Base-by-base conservation (phyloP, 1,284 basidiomycete species). In the Rhodotorula sp. region DNA sequence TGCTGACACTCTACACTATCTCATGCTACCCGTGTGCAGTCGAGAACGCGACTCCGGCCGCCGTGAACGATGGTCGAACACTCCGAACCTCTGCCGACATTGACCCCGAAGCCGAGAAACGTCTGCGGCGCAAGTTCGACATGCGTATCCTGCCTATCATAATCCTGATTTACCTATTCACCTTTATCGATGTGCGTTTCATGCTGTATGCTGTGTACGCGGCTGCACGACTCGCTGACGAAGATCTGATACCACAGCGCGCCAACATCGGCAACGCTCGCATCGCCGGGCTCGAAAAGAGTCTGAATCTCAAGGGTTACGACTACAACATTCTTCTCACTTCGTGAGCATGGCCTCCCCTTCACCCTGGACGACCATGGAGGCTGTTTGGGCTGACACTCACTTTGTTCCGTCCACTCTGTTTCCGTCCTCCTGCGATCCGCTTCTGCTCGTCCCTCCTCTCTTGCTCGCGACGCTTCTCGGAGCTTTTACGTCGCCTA, bases 261-360 rank as follows among this genome's bases (percentile, higher is more conserved):
- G 64, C 68, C 3, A 69, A 79, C 69, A 77, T 80, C 31, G 80
- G 80, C 15, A 88, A 88, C 75, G 88, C 88, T 47, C 83, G 85
- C 3, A 83, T 88, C 3, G 87, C 87, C 14, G 87, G 87, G 10
- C 79, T 89, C 46, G 85, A 86, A 75, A 84, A 81, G 56, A 84
- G 85, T 59, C 81, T 89, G 52, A 74, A 82, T n/a, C 83, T 89
- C 80, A 82, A 84, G 4, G 84, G 86, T 59, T 78, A 83, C 49
- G 83, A 86, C 80, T 88, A 87, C 74, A 84, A 84, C 65, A 81
- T 86, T 46, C 85, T 84, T 15, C 79, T 70, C 85, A 85, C 58
- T 23, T 52, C 51, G 51, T 23, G 10, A 21, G 51, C 21, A 23
- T 52, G 23, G 5, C 51, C 21, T 52, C 51, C 51, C 51, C 39